Base-by-base conservation (phyloP, 225 moss, liverwort and hornwort genomes). In the Bryoerythrophyllum caledonicum region DNA sequence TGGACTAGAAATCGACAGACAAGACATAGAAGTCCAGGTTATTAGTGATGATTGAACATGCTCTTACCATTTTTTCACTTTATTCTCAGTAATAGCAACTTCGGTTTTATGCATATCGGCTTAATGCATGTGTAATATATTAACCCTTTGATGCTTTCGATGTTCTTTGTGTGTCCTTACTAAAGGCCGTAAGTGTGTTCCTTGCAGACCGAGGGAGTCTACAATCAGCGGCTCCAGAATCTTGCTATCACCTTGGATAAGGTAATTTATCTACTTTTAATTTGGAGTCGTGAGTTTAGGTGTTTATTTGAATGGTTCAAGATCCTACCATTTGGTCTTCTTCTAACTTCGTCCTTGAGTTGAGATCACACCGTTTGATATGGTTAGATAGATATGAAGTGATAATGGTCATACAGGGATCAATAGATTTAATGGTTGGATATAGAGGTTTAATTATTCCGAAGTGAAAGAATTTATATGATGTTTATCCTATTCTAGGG, bases 241-340 rank as follows among this genome's bases (percentile, higher is more conserved):
- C 82, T 99, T 71, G 92, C 99, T 52, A 99, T 99, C 64, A 99
- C 99, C 68, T 85, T 99, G 69, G 99, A 99, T 63, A 99, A 99
- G 95, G 99, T 93, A 21, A 74, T n/a, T 63, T 70, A 30, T 55
- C 48, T 9, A 16, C 27, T 3, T 52, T 46, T 57, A 16, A 20
- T 35, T 3, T 43, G n/a, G 12, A 66, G 55, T 46, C 8, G 7
- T 20, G 37, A 64, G 48, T 49, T 6, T 4, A 44, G 15, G 15
- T 15, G 4, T 44, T 19, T n/a, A 60, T 49, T 12, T 7, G 5
- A 20, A 44, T 34, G n/a, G 4, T 58, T 55, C 44, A 24, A 79
- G 56, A 27, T 59, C 35, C 48, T 67, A 14, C 15, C 17, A n/a
- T 34, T n/a, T 35, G 30, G 60, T 73, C n/a, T 63, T 69, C 73